Percentiles rank a stretch among this genome's conserved stretches.
Evolutionary conservation across 768 basidiomycete genomes (phyloP).

Genomic region (Leucocoprinus sp.): DNA sequence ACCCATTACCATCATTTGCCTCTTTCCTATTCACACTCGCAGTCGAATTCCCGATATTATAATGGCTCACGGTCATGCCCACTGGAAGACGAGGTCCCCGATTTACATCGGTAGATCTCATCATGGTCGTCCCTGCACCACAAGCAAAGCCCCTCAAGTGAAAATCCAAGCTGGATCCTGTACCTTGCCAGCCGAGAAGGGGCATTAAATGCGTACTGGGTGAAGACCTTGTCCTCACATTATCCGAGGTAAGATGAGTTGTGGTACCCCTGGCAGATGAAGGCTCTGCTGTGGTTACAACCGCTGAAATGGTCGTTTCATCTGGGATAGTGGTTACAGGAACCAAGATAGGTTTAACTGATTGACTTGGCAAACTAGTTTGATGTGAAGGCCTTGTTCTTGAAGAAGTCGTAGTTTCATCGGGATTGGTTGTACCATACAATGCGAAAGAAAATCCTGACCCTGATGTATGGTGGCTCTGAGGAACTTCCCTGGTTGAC

Average conservation of each 20-base stretch:
- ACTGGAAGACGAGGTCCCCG: slow-evolving; percentile 1
- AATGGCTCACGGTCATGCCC: neutral
- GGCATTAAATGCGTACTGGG: slow-evolving; percentile 1
- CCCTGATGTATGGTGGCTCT: neutral
- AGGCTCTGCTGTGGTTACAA: neutral
- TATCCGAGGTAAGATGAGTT: neutral
- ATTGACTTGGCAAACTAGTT: neutral
- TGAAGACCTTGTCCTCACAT: neutral
- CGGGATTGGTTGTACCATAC: neutral
- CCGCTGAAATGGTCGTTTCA: neutral
- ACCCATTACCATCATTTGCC: neutral
- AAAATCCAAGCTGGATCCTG: slow-evolving; percentile 1
- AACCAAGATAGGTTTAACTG: neutral
- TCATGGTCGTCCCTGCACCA: neutral
- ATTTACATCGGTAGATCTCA: neutral
- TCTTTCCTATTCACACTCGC: neutral
- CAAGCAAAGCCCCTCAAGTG: neutral
- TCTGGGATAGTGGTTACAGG: neutral
- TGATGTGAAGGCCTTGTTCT: neutral
- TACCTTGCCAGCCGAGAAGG: slow-evolving; percentile 5
- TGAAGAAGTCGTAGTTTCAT: neutral
- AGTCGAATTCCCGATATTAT: neutral
- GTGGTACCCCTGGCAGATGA: neutral
- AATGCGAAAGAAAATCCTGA: neutral
- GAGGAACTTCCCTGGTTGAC: neutral